These are phyloP conservation scores for Tylopilus sp. DNA, from an alignment of 768 basidiomycete species.

Conservation along the genomic window DNA sequence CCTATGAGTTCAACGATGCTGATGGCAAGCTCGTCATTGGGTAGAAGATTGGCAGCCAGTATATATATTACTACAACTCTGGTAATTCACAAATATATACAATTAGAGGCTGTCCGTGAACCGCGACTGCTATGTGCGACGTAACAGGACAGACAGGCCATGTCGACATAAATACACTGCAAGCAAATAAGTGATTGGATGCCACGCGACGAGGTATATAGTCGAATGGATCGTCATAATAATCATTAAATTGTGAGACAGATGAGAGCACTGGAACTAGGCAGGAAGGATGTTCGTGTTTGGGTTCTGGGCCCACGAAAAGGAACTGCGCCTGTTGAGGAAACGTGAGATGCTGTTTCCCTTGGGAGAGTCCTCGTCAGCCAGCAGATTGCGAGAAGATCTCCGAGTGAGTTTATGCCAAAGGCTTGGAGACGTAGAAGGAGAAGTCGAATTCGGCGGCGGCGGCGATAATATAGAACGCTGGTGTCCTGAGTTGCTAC, in stretches of 20 bases:
- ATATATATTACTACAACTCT: conserved; percentile 11
- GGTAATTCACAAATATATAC: conserved; percentile 20
- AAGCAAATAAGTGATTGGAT: neutral
- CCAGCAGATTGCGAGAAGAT: conserved; percentile 13
- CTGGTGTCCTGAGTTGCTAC: neutral
- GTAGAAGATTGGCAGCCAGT: conserved; percentile 34
- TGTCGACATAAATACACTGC: neutral
- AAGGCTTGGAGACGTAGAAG: conserved; percentile 13
- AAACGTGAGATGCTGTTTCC: conserved; percentile 22
- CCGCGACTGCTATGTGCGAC: neutral
- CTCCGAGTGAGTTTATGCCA: conserved; percentile 24
- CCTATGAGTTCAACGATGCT: conserved; percentile 82
- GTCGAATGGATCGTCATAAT: neutral
- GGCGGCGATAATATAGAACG: neutral
- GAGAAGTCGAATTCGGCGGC: conserved; percentile 2
- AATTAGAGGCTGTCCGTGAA: conserved; percentile 23
- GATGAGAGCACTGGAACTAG: neutral
- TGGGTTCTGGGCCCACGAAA: conserved; percentile 5
- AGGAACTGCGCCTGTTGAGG: conserved; percentile 11
- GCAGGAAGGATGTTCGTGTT: neutral
- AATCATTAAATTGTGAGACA: neutral
- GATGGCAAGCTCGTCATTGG: conserved; percentile 87
- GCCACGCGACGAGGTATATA: neutral
- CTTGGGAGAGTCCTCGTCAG: conserved; percentile 13
- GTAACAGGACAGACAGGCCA: neutral